These are phyloP conservation scores for Narthecium ossifragum DNA, from an alignment of 106 monocot species.

Conservation along the genomic window DNA sequence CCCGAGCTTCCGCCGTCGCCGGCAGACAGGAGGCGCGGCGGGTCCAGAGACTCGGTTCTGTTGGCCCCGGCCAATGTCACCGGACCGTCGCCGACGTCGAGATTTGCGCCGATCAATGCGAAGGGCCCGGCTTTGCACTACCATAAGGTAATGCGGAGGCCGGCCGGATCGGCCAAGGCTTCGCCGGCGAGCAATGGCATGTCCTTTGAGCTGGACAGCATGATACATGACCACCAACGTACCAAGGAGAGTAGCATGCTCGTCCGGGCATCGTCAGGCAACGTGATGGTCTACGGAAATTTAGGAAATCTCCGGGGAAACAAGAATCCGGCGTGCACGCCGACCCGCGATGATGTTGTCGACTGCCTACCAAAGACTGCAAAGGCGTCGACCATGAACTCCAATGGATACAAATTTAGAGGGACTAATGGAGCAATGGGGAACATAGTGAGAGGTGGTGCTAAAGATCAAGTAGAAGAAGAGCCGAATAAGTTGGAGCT, in stretches of 20 bases:
- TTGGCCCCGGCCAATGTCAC: neutral
- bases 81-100: too few species aligned
- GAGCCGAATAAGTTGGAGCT: slow-evolving; percentile 10
- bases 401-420: neutral
- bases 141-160: neutral
- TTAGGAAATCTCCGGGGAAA: slow-evolving; percentile 40
- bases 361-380: slow-evolving; percentile 2
- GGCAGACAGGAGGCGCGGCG: neutral
- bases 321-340: neutral
- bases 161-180: neutral
- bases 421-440: slow-evolving; percentile 2
- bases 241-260: slow-evolving; percentile 27
- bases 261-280: slow-evolving; percentile 56
- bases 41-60: neutral
- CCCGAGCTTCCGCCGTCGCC: neutral
- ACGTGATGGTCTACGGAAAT: slow-evolving; percentile 58
- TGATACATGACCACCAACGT: slow-evolving; percentile 65
- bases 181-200: slow-evolving; percentile 12
- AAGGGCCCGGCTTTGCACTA: neutral
- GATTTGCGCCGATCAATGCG: neutral
- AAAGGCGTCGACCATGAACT: neutral
- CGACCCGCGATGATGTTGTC: slow-evolving; percentile 1
- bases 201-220: slow-evolving; percentile 46
- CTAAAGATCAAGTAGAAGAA: too few species aligned
- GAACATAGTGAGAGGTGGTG: slow-evolving; percentile 15